These are phyloP conservation scores for Phytophthora meadii DNA, from an alignment of 352 stramenopile genomes.

Conservation along the genomic window DNA sequence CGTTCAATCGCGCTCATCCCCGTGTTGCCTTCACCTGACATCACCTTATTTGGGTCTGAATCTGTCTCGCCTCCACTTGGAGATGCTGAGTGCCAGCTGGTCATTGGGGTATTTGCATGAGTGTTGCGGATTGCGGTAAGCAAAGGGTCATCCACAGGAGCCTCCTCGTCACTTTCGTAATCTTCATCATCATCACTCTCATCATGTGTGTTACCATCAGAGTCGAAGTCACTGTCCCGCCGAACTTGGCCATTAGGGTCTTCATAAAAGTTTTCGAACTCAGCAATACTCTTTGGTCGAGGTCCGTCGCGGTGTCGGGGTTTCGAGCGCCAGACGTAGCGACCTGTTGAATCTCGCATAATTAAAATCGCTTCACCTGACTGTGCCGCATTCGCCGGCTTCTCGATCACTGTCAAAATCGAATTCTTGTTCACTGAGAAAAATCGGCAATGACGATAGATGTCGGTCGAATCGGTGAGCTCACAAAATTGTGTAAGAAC, in stretches of 20 bases:
- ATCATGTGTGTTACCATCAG: slow-evolving; percentile 23
- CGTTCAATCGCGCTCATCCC: slow-evolving; percentile 75
- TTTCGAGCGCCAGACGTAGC: slow-evolving; percentile 84
- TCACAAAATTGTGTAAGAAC: slow-evolving; percentile 67
- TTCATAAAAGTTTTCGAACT: slow-evolving; percentile 71
- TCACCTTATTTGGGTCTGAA: slow-evolving; percentile 38
- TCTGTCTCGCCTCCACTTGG: slow-evolving; percentile 19
- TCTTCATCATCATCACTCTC: slow-evolving; percentile 45
- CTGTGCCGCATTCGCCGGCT: slow-evolving; percentile 50
- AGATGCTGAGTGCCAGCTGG: slow-evolving; percentile 68
- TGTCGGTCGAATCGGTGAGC: slow-evolving; percentile 46
- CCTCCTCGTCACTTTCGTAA: slow-evolving; percentile 41
- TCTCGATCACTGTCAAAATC: slow-evolving; percentile 84
- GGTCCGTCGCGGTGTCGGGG: slow-evolving; percentile 66
- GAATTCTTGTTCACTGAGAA: slow-evolving; percentile 86
- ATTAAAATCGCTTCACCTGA: slow-evolving; percentile 74
- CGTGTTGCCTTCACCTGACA: slow-evolving; percentile 74
- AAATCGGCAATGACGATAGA: slow-evolving; percentile 72
- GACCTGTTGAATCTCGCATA: slow-evolving; percentile 77
- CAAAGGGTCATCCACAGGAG: slow-evolving; percentile 52
- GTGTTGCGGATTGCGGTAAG: slow-evolving; percentile 71
- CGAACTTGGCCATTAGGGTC: slow-evolving; percentile 26
- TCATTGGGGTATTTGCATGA: slow-evolving; percentile 64
- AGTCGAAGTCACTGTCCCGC: slow-evolving; percentile 35
- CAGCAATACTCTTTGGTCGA: slow-evolving; percentile 57